Base-by-base conservation (phyloP, 208 protist species). In the Leishmania tarentolae region DNA sequence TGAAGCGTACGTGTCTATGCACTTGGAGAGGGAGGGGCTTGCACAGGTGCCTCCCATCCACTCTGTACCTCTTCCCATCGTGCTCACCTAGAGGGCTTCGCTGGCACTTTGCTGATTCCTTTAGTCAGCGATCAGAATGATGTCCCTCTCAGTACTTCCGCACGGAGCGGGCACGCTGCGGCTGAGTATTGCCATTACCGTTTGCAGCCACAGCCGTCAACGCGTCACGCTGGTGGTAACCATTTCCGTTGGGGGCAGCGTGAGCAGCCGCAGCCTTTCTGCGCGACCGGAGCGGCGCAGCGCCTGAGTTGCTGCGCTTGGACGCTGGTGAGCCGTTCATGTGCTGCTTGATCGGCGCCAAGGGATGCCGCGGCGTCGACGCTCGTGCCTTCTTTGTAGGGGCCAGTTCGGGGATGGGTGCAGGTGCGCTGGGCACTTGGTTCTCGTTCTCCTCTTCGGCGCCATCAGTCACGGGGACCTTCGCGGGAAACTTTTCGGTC, bases 371-470 rank as follows among this genome's bases (percentile, higher is more conserved):
- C 21, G 66, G 44, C 11, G 75, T 70, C 9, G 75, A 40, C 75
- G 77, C 47, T 0, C 7, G 42, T 37, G 35, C 57, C 44, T 40
- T 68, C 63, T 47, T 68, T 21, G 63, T 24, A 0, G 82, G 72
- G 3, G 77, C 61, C 57, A 73, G 70, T 63, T 66, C 76, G 1
- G 82, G 82, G 2, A 71, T 53, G 7, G 83, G 78, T 0, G 77
- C 47, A 3, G 74, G 78, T 3, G 56, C 83, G 24, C 52, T 76
- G 35, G 78, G 83, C 56, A 77, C 47, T 66, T 82, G 66, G 28
- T 56, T 79, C 59, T 50, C 61, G 37, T 81, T 53, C n/a, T 11
- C 70, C 46, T 50, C 70, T 31, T 69, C 74, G 3, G 47, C 19
- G 21, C 40, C 31, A 40, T 56, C 37, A 3, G 37, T 40, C 40